Evolutionary conservation across 345 rosid species (phyloP).

Genomic region (Acer saccharum): DNA sequence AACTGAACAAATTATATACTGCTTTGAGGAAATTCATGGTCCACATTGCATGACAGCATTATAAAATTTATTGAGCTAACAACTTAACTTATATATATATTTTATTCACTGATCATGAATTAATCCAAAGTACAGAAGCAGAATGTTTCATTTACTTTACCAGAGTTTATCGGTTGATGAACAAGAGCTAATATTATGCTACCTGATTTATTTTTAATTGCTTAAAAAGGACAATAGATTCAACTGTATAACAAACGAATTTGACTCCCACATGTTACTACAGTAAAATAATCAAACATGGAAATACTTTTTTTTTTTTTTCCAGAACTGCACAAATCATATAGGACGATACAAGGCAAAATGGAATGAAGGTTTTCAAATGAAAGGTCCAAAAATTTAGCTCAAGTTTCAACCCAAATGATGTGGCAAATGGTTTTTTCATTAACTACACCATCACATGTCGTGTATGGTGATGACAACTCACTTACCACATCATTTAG

Average conservation of each 20-base stretch:
- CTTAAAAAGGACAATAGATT: too few relatives aligned
- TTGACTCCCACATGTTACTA: too few relatives aligned
- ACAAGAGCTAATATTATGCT: neutral
- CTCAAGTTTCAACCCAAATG: too few relatives aligned
- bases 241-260: too few relatives aligned
- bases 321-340: neutral
- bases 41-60: neutral
- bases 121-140: neutral
- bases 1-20: neutral
- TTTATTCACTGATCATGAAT: neutral
- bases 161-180: neutral
- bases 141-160: neutral
- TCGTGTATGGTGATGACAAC: too few relatives aligned
- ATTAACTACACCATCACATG: too few relatives aligned
- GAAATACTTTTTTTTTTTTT: too few relatives aligned
- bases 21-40: neutral
- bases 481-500: too few relatives aligned
- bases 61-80: conserved; percentile 29
- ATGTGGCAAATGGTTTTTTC: too few relatives aligned
- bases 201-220: neutral
- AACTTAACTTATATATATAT: neutral
- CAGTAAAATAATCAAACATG: too few relatives aligned
- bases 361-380: neutral
- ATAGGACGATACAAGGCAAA: neutral
- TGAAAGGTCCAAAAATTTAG: too few relatives aligned